These are phyloP conservation scores for Cordyceps pruinosa DNA, from an alignment of 2,329 filamentous ascomycete species.

Conservation along the genomic window DNA sequence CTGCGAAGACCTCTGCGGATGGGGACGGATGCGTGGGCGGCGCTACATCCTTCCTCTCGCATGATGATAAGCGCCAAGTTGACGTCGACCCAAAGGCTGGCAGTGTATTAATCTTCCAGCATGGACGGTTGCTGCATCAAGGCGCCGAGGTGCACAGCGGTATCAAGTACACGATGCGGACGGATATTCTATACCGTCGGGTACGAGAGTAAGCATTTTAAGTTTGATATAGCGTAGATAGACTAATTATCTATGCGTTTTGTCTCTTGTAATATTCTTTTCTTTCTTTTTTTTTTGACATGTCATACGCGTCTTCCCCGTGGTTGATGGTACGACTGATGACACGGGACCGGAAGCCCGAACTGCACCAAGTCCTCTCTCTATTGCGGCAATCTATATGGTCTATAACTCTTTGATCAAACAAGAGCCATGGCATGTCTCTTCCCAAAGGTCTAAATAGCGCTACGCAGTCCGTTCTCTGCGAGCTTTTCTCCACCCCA, in stretches of 20 bases:
- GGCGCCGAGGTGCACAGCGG: slow-evolving; percentile 46
- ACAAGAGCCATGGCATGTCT: no score
- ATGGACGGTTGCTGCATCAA: slow-evolving; percentile 42
- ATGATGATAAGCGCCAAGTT: slow-evolving; percentile 33
- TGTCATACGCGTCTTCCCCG: no score
- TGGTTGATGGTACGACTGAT: no score
- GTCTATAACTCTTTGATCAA: no score
- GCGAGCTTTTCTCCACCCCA: not conserved
- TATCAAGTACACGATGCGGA: slow-evolving; percentile 50
- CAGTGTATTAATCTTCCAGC: slow-evolving; percentile 55
- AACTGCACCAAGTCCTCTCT: no score
- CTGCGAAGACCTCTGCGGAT: slow-evolving; percentile 10
- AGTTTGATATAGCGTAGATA: no score
- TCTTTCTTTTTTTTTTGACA: not conserved
- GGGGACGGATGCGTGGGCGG: slow-evolving; percentile 38
- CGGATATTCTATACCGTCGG: slow-evolving; percentile 43
- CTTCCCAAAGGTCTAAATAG: no score
- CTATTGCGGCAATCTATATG: no score
- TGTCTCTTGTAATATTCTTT: not conserved
- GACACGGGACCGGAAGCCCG: no score
- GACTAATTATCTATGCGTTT: no score
- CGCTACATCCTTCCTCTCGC: slow-evolving; percentile 47
- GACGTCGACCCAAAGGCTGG: slow-evolving; percentile 51
- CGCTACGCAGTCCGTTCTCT: not conserved
- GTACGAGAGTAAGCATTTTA: not conserved